Conservation (phyloP, 1,139 yeast genomes). For the Geotrichum restrictum region DNA sequence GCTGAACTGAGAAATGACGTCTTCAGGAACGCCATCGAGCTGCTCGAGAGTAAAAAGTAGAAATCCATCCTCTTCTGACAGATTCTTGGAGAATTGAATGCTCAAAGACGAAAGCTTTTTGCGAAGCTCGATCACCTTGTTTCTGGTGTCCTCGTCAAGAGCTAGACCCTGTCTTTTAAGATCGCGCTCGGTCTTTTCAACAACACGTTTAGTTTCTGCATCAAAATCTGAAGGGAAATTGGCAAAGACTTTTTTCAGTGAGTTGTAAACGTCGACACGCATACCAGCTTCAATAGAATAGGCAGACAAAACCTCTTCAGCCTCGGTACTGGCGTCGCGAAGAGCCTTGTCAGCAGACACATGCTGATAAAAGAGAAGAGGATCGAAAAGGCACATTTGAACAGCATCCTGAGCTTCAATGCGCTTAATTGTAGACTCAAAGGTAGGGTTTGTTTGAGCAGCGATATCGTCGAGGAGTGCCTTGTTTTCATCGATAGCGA, state of each 20-base stretch:
- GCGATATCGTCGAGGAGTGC: constrained; percentile 56
- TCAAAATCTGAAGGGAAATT: constrained; percentile 39
- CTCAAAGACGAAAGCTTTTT: constrained; percentile 56
- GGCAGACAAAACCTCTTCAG: constrained; percentile 55
- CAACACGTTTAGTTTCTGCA: constrained; percentile 54
- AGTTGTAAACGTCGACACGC: constrained; percentile 64
- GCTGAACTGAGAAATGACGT: constrained; percentile 56
- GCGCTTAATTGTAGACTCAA: constrained; percentile 49
- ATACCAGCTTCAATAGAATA: constrained; percentile 59
- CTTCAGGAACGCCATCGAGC: constrained; percentile 69
- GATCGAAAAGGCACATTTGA: constrained; percentile 39
- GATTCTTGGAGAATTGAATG: constrained; percentile 57
- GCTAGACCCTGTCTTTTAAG: constrained; percentile 67
- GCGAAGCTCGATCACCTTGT: constrained; percentile 53
- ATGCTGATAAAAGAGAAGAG: constrained; percentile 61
- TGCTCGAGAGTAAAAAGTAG: constrained; percentile 59
- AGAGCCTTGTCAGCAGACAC: constrained; percentile 60
- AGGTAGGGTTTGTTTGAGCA: constrained; percentile 45
- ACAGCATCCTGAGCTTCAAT: constrained; percentile 22
- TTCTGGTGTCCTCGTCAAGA: constrained; percentile 52
- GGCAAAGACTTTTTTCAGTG: constrained; percentile 50
- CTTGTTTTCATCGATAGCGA: constrained; percentile 43
- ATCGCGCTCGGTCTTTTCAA: constrained; percentile 53
- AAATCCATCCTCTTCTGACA: constrained; percentile 67
- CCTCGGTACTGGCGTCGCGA: constrained; percentile 66